phyloP scores from a whole-genome alignment of 2,329 filamentous ascomycete genomes.

The Claviceps quebecensis region DNA sequence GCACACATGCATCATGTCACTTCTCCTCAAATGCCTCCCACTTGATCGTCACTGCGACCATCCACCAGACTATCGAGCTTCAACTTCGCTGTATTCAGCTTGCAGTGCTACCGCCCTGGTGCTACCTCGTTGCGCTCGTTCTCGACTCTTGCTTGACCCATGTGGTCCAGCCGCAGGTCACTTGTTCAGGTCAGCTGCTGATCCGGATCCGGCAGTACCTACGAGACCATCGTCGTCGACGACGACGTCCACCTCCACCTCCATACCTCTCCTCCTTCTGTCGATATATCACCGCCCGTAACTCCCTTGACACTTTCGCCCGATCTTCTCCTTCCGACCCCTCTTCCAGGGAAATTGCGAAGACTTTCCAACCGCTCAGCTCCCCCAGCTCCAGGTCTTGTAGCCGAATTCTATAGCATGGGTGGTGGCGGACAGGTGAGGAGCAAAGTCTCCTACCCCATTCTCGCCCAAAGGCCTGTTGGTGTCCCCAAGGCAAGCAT shows the following conservation, averaged over 20 bases:
- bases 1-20: too few relatives aligned
- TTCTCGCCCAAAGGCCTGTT: slow-evolving; percentile 37
- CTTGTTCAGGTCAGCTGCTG: slow-evolving; percentile 11
- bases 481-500: slow-evolving; percentile 76
- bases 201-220: slow-evolving; percentile 9
- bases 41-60: too few relatives aligned
- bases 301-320: slow-evolving; percentile 6
- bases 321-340: slow-evolving; percentile 6
- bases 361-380: slow-evolving; percentile 24
- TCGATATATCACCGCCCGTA: slow-evolving; percentile 14
- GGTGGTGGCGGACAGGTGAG: slow-evolving; percentile 33
- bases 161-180: slow-evolving; percentile 1
- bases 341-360: slow-evolving; percentile 14
- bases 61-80: too few relatives aligned
- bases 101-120: slow-evolving; percentile 2
- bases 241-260: too few relatives aligned
- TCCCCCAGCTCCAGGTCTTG: slow-evolving; percentile 19
- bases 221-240: slow-evolving; percentile 10
- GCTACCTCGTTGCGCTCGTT: not conserved
- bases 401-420: slow-evolving; percentile 27
- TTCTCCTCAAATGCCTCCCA: not conserved
- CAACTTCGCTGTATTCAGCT: too few relatives aligned
- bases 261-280: slow-evolving; percentile 11
- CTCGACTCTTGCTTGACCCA: not conserved
- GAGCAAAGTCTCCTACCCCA: slow-evolving; percentile 36